phyloP scores from a whole-genome alignment of 2,329 filamentous ascomycete genomes.

The Aspergillus vadensis region DNA sequence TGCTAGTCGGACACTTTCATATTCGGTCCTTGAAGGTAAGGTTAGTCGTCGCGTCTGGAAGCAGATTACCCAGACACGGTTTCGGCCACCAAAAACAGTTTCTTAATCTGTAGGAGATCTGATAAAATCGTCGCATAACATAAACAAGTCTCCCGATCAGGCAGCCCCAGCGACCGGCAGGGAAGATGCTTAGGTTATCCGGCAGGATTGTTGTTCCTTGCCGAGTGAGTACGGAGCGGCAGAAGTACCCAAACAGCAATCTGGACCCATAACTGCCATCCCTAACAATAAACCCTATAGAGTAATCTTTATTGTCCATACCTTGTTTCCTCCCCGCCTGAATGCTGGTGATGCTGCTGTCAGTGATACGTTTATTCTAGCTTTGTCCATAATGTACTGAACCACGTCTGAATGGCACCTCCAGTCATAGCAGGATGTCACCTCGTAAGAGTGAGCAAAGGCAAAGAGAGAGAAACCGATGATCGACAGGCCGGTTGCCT shows the following conservation, averaged over 20 bases:
- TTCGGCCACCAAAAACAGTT: neutral
- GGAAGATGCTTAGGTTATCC: conserved; percentile 19
- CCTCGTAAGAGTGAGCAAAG: neutral
- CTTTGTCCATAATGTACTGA: neutral
- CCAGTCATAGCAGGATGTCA: neutral
- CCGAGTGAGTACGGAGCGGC: neutral
- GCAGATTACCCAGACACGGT: conserved; percentile 1
- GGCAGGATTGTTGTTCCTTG: conserved; percentile 11
- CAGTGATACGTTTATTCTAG: neutral
- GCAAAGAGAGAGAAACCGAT: neutral
- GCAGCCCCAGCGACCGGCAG: conserved; percentile 24
- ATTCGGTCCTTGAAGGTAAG: neutral
- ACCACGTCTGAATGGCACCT: neutral
- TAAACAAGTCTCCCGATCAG: conserved; percentile 44
- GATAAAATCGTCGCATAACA: conserved; percentile 10
- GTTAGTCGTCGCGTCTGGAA: conserved; percentile 6
- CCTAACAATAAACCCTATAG: no score
- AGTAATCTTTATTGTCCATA: neutral
- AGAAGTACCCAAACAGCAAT: conserved; percentile 8
- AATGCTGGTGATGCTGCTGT: neutral
- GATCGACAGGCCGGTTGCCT: conserved; percentile 16
- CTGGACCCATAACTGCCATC: neutral
- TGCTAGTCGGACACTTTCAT: neutral
- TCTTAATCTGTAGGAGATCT: neutral
- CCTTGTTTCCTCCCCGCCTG: neutral